Percentiles rank a stretch among this genome's conserved stretches.
Evolutionary conservation across 805 yeast species (phyloP).

Genomic region (Kuraishia molischiana): DNA sequence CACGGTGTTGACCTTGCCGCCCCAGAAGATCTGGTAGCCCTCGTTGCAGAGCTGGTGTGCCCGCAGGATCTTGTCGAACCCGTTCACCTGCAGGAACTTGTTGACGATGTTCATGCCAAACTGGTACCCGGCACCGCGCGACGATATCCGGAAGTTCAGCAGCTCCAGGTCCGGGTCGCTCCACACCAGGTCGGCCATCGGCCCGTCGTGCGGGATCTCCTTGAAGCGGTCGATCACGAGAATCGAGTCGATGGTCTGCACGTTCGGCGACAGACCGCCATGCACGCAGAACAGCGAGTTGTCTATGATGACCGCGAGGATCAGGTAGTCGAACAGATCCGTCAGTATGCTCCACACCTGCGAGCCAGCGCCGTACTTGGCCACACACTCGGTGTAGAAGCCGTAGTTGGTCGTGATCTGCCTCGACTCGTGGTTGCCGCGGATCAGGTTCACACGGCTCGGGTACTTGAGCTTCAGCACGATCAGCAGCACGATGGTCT

Average conservation of each 20-base stretch:
- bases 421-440: constrained; percentile 96
- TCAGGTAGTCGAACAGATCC: constrained; percentile 85
- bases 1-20: constrained; percentile 86
- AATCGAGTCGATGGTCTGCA: constrained; percentile 89
- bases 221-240: constrained; percentile 81
- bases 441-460: constrained; percentile 61
- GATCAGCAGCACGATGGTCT: constrained; percentile 77
- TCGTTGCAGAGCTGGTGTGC: constrained; percentile 97
- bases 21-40: constrained; percentile 88
- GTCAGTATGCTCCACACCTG: constrained; percentile 86
- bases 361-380: constrained; percentile 69
- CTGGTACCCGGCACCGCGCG: constrained; percentile 97
- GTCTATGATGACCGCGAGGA: constrained; percentile 84
- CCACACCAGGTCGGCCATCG: constrained; percentile 99
- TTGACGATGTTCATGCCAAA: constrained; percentile 89
- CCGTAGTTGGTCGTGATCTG: constrained; percentile 98
- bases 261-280: constrained; percentile 93
- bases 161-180: constrained; percentile 89
- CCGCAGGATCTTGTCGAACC: constrained; percentile 71
- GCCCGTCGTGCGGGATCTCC: constrained; percentile 98
- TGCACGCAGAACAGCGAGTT: constrained; percentile 89
- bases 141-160: constrained; percentile 75
- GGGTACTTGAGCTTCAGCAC: constrained; percentile 87
- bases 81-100: constrained; percentile 71
- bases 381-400: constrained; percentile 86